Base-by-base conservation (phyloP, 257 asterid genomes). In the Voacanga thouarsii region DNA sequence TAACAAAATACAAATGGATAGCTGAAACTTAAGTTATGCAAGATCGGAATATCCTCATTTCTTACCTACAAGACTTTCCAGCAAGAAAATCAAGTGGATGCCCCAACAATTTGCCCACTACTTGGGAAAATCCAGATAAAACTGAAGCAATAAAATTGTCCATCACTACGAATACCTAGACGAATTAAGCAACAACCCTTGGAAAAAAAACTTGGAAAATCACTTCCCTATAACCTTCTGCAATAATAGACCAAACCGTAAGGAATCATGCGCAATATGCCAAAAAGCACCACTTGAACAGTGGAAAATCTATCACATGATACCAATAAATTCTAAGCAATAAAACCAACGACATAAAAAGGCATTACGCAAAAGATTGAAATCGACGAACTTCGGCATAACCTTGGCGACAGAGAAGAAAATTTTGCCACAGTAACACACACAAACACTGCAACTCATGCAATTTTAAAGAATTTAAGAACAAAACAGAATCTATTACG, bases 51-150 rank as follows among this genome's bases (percentile, higher is more conserved):
- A 71, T 33, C 4, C 4, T 19, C 18, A 23, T 19, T 37, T 33
- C 47, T 84, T 87, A 91, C 92, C 83, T 82, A 87, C 97, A 93
- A 45, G 90, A 80, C 81, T 87, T 88, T 51, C 97, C 96, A 37
- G 97, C 80, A 14, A 93, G 89, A 78, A 91, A 91, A 72, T 91
- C 96, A 44, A 93, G 91, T 76, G 97, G 97, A 75, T 91, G 97
- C 12, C 97, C 97, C 12, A 93, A 77, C 65, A 84, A 39, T 18
- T 81, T 88, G 41, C 89, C 91, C 47, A 89, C 10, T 18, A 82
- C 82, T 82, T 88, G 88, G 59, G 85, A 87, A 67, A 91, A 26
- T 73, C 97, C 96, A 1, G 86, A 80, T 50, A 84, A 69, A 33
- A 89, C 30, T 19, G 97, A 82, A 39, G 90, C 88, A 60, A 87